Conservation (phyloP, 768 basidiomycete genomes). For the Fomitopsis serialis region DNA sequence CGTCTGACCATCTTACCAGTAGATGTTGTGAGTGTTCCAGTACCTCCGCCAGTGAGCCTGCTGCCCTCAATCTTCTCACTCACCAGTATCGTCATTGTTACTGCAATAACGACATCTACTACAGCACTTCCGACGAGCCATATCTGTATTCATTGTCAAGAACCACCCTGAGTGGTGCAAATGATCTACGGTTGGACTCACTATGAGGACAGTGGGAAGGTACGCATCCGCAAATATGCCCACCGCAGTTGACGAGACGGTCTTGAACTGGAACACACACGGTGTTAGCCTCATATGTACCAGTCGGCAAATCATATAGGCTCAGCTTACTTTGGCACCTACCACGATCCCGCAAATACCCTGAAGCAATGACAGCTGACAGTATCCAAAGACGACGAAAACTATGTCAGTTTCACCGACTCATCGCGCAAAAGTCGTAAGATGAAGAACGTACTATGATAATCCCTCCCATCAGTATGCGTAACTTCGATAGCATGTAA, state of each 20-base stretch:
- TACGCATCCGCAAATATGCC: neutral
- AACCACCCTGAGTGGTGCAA: no score
- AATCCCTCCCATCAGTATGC: neutral
- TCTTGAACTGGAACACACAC: neutral
- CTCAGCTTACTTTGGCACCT: neutral
- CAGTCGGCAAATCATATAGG: neutral
- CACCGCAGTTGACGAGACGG: neutral
- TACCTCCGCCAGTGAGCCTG: neutral
- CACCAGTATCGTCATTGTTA: neutral
- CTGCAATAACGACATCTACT: constrained; percentile 1
- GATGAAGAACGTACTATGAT: neutral
- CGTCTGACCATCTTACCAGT: neutral
- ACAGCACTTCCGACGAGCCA: neutral
- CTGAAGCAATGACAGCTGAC: neutral
- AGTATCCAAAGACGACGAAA: neutral
- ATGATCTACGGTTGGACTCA: neutral
- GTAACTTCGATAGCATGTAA: constrained; percentile 1
- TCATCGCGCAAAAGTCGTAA: neutral
- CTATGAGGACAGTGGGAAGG: neutral
- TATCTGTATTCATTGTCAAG: neutral
- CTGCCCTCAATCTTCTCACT: no score
- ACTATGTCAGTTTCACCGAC: no score
- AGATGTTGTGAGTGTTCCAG: no score
- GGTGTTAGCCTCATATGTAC: neutral
- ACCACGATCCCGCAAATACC: neutral